phyloP scores from a whole-genome alignment of 805 yeast genomes.

The Saccharomycopsis capsularis region DNA sequence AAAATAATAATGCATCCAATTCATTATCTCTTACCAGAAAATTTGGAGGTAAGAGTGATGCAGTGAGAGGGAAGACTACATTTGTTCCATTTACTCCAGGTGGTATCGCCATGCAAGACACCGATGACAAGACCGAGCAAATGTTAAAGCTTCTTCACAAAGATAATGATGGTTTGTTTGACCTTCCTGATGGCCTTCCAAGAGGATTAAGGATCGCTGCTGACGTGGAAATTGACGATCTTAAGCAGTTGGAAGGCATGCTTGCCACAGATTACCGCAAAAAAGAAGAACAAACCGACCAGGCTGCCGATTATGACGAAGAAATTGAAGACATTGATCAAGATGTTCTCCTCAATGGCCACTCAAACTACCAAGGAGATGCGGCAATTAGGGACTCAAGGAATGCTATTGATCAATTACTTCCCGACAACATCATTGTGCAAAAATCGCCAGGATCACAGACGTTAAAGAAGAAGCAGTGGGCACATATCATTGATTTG shows the following conservation, averaged over 20 bases:
- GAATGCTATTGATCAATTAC: slow-evolving; percentile 38
- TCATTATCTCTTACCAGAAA: slow-evolving; percentile 70
- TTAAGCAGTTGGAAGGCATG: slow-evolving; percentile 27
- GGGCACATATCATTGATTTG: slow-evolving; percentile 95
- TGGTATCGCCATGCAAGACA: slow-evolving; percentile 41
- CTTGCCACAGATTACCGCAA: slow-evolving; percentile 25
- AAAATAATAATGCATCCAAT: slow-evolving; percentile 51
- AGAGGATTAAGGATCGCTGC: slow-evolving; percentile 52
- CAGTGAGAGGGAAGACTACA: slow-evolving; percentile 61
- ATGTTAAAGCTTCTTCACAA: slow-evolving; percentile 45
- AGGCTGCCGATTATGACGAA: slow-evolving; percentile 17
- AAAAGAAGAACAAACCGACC: slow-evolving; percentile 16
- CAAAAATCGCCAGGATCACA: slow-evolving; percentile 32
- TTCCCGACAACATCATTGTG: slow-evolving; percentile 46
- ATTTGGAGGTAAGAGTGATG: slow-evolving; percentile 52
- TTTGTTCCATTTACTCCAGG: slow-evolving; percentile 92
- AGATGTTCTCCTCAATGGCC: not conserved
- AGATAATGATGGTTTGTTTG: slow-evolving; percentile 70
- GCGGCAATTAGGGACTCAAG: no score
- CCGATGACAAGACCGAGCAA: slow-evolving; percentile 27
- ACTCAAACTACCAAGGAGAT: not conserved
- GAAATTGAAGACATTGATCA: slow-evolving; percentile 22
- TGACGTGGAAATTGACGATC: slow-evolving; percentile 5
- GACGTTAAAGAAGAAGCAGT: slow-evolving; percentile 43
- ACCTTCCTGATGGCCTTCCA: slow-evolving; percentile 72